These are phyloP conservation scores for Styphnolobium japonicum DNA, from an alignment of 306 rosid genomes.

Conservation along the genomic window DNA sequence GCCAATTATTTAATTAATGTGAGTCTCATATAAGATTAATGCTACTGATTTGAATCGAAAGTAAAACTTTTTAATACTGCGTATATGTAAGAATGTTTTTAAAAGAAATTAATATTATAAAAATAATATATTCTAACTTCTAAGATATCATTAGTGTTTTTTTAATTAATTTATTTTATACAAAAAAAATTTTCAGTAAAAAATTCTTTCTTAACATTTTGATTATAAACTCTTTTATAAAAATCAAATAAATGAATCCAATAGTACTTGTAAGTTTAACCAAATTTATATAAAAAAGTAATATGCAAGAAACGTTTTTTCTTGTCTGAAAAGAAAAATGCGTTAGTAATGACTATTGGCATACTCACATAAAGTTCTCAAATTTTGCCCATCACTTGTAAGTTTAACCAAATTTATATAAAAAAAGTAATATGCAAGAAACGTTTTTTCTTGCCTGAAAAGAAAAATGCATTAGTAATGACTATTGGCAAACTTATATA, in stretches of 20 bases:
- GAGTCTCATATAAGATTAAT: too few species aligned
- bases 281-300: background rate
- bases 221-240: too few species aligned
- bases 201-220: too few species aligned
- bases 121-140: background rate
- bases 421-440: background rate
- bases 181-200: background rate
- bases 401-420: too few species aligned
- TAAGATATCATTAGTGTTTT: background rate
- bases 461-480: background rate
- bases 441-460: background rate
- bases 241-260: background rate
- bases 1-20: too few species aligned
- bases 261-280: background rate
- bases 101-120: background rate
- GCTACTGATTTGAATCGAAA: too few species aligned
- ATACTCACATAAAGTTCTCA: too few species aligned
- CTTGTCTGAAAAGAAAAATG: background rate
- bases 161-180: background rate
- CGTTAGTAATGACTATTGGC: background rate
- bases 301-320: background rate
- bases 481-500: too few species aligned
- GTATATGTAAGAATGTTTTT: too few species aligned
- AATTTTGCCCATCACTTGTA: background rate
- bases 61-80: too few species aligned